Evolutionary conservation across 2,329 filamentous ascomycete species (phyloP).

Genomic region (Colletotrichum aenigma): DNA sequence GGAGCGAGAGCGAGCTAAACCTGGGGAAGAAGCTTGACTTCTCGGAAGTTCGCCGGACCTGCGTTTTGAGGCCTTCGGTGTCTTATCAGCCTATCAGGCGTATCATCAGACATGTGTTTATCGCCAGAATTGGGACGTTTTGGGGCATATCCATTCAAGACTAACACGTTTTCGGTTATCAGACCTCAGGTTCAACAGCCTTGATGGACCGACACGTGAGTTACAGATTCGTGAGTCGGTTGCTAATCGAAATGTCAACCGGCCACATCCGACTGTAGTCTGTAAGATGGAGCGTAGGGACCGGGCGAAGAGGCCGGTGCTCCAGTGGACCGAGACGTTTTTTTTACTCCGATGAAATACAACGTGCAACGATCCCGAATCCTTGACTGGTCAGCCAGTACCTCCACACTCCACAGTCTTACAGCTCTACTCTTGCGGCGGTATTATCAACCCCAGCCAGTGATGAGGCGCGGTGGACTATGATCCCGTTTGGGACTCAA

Average conservation of each 20-base stretch:
- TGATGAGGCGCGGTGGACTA: background rate
- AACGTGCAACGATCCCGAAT: background rate
- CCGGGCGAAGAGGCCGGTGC: background rate
- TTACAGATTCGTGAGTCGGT: background rate
- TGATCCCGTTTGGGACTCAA: background rate
- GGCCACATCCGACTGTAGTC: background rate
- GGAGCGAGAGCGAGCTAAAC: background rate
- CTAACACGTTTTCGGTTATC: background rate
- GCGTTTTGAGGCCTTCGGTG: background rate
- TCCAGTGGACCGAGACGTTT: background rate
- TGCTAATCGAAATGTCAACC: background rate
- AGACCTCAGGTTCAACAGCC: background rate
- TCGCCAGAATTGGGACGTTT: background rate
- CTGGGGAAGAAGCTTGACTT: background rate
- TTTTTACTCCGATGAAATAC: background rate
- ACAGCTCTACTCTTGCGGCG: background rate
- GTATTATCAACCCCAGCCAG: background rate
- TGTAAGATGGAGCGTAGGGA: background rate
- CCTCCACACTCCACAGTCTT: background rate
- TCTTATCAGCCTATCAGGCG: background rate
- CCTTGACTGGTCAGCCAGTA: background rate
- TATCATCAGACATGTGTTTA: background rate
- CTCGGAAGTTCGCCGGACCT: background rate
- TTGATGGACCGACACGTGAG: background rate
- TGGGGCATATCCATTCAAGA: background rate